Conservation (phyloP, 768 basidiomycete genomes). For the Leccinum pellstonianum region DNA sequence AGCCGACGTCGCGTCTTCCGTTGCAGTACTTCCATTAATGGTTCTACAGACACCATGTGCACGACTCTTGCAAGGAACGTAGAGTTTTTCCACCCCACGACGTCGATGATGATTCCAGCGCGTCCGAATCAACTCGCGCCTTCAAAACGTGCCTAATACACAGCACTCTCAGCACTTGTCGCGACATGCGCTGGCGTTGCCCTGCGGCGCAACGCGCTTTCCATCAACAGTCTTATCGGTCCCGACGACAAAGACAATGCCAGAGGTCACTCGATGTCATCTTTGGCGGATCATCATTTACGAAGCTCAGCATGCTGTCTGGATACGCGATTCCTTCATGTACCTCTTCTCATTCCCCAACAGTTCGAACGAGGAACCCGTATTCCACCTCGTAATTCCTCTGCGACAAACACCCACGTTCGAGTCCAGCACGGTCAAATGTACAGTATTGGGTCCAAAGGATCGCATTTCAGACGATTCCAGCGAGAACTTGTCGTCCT, state of each 20-base stretch:
- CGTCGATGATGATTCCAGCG: constrained; percentile 19
- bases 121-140: constrained; percentile 27
- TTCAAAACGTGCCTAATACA: too few species aligned
- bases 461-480: neutral
- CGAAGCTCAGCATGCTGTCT: constrained; percentile 46
- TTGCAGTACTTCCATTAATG: too few species aligned
- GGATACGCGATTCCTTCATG: constrained; percentile 39
- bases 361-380: neutral
- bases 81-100: neutral
- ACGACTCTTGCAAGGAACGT: too few species aligned
- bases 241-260: constrained; percentile 5
- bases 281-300: constrained; percentile 51
- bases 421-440: constrained; percentile 63
- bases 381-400: constrained; percentile 78
- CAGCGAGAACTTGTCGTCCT: neutral
- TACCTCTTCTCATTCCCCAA: constrained; percentile 34
- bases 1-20: constrained; percentile 31
- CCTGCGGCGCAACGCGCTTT: neutral
- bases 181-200: too few species aligned
- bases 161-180: too few species aligned
- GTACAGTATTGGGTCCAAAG: constrained; percentile 23
- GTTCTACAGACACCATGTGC: too few species aligned
- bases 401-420: constrained; percentile 59
- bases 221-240: constrained; percentile 17
- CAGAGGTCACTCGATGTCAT: constrained; percentile 29